Base-by-base conservation (phyloP, 2,329 filamentous ascomycete genomes). In the Verticillium longisporum region DNA sequence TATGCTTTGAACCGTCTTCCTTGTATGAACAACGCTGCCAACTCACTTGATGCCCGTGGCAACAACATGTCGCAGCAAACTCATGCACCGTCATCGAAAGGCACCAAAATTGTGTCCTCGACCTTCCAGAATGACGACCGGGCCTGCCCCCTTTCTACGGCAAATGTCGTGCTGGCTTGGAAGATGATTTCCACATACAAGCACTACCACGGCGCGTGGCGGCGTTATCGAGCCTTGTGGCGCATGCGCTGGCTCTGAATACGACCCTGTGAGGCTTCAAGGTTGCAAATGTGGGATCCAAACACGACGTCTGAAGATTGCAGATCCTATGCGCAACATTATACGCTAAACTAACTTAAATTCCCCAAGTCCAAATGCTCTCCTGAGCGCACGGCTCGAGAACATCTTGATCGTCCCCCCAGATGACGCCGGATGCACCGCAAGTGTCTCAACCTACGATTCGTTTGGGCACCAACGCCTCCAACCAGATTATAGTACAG, bases 391-490 rank as follows among this genome's bases (percentile, higher is more conserved):
- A 14, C 60, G 62, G 10, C 62, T 61, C 6, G 55, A 13, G 2
- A 55, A 60, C 3, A 61, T 61, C 6, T 18, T 63, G 6, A 55
- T 55, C 50, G 61, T 60, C n/a, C n/a, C 56, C 62, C 62, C 11
- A 31, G 26, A 55, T 6, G 60, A 61, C 33, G 13, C 37, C 2
- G 38, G 15, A 15, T 63, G 61, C 33, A 6, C 26, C 6, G 57
- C 56, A 21, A 61, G 57, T 21, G 56, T 50, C 34, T 58, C 57
- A 18, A 60, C 60, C 4, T 63, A n/a, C n/a, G n/a, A n/a, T n/a
- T n/a, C n/a, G 26, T 70, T 67, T 4, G 57, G 66, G 21, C 66
- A 63, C 26, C 64, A 66, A 1, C 64, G 63, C 4, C 41, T 68
- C 21, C 41, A 61, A n/a, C 66, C 69, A 1, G 66, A 63, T 67